A percentile compares a stretch with the other conserved stretches of the same genome.
Evolutionary conservation across 306 rosid species (phyloP).

Genomic region (Acacia acuminata): DNA sequence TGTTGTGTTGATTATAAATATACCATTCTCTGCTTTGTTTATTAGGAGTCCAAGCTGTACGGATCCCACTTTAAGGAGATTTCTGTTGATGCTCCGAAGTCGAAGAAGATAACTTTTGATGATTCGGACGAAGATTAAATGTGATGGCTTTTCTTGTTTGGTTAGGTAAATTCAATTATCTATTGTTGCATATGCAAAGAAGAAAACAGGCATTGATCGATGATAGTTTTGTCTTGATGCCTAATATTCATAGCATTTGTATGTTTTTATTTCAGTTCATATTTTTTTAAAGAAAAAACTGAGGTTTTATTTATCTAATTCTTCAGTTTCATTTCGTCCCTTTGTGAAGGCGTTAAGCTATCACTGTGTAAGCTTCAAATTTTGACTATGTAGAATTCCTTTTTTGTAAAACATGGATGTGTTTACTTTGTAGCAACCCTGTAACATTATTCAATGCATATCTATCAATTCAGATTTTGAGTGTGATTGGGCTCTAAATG

Average conservation of each 20-base stretch:
- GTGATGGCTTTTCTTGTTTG: constrained; percentile 26
- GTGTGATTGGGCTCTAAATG: background rate
- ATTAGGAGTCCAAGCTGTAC: constrained; percentile 89
- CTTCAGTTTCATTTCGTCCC: background rate
- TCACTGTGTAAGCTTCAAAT: background rate
- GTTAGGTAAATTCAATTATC: constrained; percentile 16
- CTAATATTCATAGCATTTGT: background rate
- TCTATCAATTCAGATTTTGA: too few relatives aligned
- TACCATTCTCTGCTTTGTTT: constrained; percentile 14
- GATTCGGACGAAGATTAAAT: constrained; percentile 73
- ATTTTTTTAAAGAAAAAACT: background rate
- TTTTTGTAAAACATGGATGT: background rate
- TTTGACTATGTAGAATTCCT: background rate
- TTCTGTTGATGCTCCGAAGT: constrained; percentile 71
- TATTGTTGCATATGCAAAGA: constrained; percentile 27
- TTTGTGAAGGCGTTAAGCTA: background rate
- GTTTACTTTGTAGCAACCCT: background rate
- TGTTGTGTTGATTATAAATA: constrained; percentile 7
- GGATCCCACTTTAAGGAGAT: constrained; percentile 97
- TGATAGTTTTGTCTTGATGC: background rate
- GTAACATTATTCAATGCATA: background rate
- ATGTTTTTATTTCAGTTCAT: background rate
- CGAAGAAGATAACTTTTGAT: constrained; percentile 74
- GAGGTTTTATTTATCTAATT: background rate
- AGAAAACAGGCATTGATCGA: background rate